A percentile compares a stretch with the other conserved stretches of the same genome.
Evolutionary conservation across 257 asterid genomes (phyloP).

Genomic region (Ballota nigra): DNA sequence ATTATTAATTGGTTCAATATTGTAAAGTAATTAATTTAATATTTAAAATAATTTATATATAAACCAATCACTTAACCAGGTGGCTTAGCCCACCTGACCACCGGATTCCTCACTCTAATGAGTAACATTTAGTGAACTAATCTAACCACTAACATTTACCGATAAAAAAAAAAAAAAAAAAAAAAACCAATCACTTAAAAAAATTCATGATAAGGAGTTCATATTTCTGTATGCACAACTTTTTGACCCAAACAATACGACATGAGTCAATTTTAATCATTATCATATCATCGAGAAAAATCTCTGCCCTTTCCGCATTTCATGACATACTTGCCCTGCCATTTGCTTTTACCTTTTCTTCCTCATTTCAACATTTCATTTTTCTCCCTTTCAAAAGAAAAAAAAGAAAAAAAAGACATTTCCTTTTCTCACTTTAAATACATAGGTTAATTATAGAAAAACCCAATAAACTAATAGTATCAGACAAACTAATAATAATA

Average conservation of each 20-base stretch:
- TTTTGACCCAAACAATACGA: constrained; percentile 6
- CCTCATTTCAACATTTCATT: constrained; percentile 4
- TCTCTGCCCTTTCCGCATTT: constrained; percentile 27
- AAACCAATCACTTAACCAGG: no score
- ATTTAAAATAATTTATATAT: no score
- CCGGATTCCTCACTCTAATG: no score
- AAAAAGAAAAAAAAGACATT: no score
- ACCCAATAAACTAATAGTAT: neutral
- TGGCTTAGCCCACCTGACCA: no score
- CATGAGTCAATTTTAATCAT: neutral
- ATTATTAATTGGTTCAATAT: no score
- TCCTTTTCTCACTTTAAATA: neutral
- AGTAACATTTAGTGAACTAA: no score
- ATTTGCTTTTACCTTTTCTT: neutral
- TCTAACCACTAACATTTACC: no score
- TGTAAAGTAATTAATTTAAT: no score
- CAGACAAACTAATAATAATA: neutral
- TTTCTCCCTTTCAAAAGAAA: neutral
- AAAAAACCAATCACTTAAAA: no score
- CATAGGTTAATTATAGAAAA: neutral
- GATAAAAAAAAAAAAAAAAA: no score
- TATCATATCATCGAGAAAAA: constrained; percentile 1
- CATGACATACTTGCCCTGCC: constrained; percentile 18
- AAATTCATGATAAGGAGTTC: no score
- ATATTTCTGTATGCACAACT: neutral